Percentiles rank a stretch among this genome's conserved stretches.
phyloP scores from a whole-genome alignment of 2,329 filamentous ascomycete genomes.

The Aspergillus arachidicola region DNA sequence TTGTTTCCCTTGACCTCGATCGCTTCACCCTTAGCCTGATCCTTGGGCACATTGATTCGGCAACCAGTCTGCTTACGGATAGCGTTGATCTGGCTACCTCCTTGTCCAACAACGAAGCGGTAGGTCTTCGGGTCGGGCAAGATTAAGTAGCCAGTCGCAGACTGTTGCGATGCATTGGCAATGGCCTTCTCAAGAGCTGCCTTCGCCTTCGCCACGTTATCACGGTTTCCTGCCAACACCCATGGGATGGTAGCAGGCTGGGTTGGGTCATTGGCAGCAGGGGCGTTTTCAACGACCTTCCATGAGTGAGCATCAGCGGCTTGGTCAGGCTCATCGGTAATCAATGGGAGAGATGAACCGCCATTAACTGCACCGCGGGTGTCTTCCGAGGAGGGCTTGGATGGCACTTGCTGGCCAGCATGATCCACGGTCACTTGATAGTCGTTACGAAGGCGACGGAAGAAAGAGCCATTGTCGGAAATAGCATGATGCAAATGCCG shows the following conservation, averaged over 20 bases:
- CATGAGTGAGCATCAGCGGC: slow-evolving; percentile 74
- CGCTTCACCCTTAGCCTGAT: slow-evolving; percentile 73
- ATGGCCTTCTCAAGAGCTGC: slow-evolving; percentile 73
- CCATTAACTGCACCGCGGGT: slow-evolving; percentile 59
- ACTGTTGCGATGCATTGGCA: slow-evolving; percentile 55
- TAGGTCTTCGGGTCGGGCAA: slow-evolving; percentile 88
- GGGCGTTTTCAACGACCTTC: slow-evolving; percentile 68
- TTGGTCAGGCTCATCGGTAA: slow-evolving; percentile 78
- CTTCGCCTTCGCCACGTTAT: slow-evolving; percentile 81
- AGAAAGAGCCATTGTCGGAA: slow-evolving; percentile 83
- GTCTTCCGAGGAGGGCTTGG: slow-evolving; percentile 61
- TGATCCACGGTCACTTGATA: slow-evolving; percentile 91
- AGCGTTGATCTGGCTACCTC: slow-evolving; percentile 86
- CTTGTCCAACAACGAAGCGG: slow-evolving; percentile 84
- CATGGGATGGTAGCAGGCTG: slow-evolving; percentile 65
- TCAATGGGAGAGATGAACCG: slow-evolving; percentile 72
- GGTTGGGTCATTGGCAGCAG: slow-evolving; percentile 28
- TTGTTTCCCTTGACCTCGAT: slow-evolving; percentile 84
- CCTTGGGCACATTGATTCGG: slow-evolving; percentile 88
- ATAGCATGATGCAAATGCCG: slow-evolving; percentile 80
- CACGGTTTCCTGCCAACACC: slow-evolving; percentile 78
- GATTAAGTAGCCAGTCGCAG: slow-evolving; percentile 80
- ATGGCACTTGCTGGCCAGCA: slow-evolving; percentile 74
- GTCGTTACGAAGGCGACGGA: slow-evolving; percentile 85
- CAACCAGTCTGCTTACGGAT: slow-evolving; percentile 92